Evolutionary conservation across 192 early-diverging fungal species (phyloP).

Genomic region (Obelidium mucronatum): DNA sequence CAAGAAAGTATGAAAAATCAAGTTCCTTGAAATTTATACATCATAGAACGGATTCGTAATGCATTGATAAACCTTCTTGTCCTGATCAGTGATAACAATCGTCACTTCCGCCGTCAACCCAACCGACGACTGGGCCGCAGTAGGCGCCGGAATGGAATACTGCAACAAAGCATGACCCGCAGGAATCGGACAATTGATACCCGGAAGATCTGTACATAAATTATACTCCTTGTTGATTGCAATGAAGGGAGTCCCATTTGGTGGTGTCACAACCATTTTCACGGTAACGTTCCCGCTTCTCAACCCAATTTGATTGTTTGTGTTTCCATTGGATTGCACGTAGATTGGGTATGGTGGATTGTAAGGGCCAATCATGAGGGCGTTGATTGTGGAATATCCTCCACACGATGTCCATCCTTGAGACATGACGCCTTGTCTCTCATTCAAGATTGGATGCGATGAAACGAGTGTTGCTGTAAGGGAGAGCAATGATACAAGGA

Average conservation of each 20-base stretch:
- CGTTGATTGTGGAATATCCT: neutral
- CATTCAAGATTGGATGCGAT: too few species aligned
- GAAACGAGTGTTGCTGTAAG: too few species aligned
- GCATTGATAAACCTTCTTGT: neutral
- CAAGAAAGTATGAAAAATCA: too few species aligned
- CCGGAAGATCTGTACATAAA: neutral
- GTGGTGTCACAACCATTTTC: neutral
- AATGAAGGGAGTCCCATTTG: neutral
- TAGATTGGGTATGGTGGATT: neutral
- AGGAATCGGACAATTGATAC: neutral
- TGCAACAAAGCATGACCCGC: neutral
- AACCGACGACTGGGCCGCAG: neutral
- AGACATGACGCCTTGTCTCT: neutral
- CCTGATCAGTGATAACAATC: neutral
- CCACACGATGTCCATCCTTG: neutral
- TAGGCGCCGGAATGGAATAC: neutral
- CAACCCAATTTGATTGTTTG: neutral
- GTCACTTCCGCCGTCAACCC: neutral
- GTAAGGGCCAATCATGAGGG: neutral
- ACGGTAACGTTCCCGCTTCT: neutral
- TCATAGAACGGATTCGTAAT: neutral
- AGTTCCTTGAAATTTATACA: too few species aligned
- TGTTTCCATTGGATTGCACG: neutral
- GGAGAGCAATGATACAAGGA: too few species aligned
- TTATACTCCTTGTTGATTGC: neutral